Conservation (phyloP, 2,329 filamentous ascomycete species). For the Thielaviopsis ethacetica region DNA sequence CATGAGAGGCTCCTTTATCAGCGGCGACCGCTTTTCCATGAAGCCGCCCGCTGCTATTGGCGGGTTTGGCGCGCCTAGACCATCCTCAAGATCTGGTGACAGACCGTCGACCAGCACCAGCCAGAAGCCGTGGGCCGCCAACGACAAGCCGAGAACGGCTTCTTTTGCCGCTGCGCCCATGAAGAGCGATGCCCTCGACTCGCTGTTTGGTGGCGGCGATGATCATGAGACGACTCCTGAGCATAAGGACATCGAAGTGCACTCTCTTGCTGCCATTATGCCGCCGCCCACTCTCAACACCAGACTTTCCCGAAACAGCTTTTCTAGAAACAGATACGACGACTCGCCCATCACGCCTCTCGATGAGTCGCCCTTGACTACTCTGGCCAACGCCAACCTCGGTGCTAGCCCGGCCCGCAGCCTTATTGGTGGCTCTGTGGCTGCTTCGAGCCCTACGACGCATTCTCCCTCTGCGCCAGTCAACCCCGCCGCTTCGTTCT, state of each 20-base stretch:
- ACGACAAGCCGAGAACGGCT: neutral
- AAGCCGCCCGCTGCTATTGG: constrained; percentile 9
- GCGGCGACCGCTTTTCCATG: constrained; percentile 7
- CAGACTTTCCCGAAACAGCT: neutral
- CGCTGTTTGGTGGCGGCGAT: constrained; percentile 2
- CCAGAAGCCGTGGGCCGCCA: neutral
- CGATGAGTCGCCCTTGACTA: neutral
- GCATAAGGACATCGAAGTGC: neutral
- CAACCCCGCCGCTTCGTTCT: neutral
- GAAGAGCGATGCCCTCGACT: constrained; percentile 3
- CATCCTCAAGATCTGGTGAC: neutral
- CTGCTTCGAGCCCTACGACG: neutral
- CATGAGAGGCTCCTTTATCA: neutral
- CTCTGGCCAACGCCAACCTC: neutral
- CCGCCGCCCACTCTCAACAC: constrained; percentile 5
- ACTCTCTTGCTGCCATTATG: neutral
- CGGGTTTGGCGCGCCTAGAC: neutral
- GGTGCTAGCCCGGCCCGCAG: neutral
- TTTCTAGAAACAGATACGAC: neutral
- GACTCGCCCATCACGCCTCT: constrained; percentile 1
- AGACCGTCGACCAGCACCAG: neutral
- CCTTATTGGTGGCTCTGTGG: neutral
- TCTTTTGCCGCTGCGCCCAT: neutral
- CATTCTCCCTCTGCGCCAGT: neutral
- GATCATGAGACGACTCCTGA: neutral